These are phyloP conservation scores for Chaetomium sp. DNA, from an alignment of 2,329 filamentous ascomycete species.

Conservation along the genomic window DNA sequence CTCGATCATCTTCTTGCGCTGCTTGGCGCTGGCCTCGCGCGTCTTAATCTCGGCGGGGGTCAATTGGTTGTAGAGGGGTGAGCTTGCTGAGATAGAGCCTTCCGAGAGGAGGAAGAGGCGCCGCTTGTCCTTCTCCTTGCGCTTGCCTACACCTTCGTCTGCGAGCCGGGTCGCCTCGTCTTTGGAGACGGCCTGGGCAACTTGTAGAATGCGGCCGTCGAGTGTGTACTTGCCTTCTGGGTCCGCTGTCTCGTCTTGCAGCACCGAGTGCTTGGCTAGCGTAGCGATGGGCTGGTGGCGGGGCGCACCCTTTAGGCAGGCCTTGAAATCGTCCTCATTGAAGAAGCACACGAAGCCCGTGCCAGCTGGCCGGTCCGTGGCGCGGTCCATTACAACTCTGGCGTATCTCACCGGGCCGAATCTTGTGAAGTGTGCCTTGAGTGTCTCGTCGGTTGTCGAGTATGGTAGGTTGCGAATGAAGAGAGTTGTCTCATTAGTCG, in stretches of 20 bases:
- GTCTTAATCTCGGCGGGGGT: conserved; percentile 80
- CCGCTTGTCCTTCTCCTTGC: conserved; percentile 81
- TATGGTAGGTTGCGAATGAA: conserved; percentile 96
- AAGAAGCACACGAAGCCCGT: conserved; percentile 96
- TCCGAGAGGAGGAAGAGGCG: conserved; percentile 85
- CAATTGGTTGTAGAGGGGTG: conserved; percentile 74
- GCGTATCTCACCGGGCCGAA: conserved; percentile 92
- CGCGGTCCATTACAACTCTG: conserved; percentile 82
- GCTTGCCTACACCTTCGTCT: conserved; percentile 67
- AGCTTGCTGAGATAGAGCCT: conserved; percentile 77
- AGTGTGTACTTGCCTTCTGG: conserved; percentile 84
- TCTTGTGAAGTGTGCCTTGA: conserved; percentile 82
- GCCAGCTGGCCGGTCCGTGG: conserved; percentile 83
- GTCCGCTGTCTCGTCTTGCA: conserved; percentile 84
- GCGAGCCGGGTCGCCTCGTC: conserved; percentile 76
- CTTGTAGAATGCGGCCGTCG: conserved; percentile 82
- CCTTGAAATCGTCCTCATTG: conserved; percentile 70
- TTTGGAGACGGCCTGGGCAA: conserved; percentile 83
- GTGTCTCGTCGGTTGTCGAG: conserved; percentile 76
- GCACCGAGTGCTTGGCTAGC: conserved; percentile 73
- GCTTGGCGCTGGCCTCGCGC: conserved; percentile 81
- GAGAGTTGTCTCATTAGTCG: conserved; percentile 73
- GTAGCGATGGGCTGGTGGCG: conserved; percentile 51
- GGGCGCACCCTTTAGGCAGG: conserved; percentile 76
- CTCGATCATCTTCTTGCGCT: conserved; percentile 88